These are phyloP conservation scores for Elaeis guineensis DNA, from an alignment of 176 grass and related monocot genomes.

Conservation along the genomic window DNA sequence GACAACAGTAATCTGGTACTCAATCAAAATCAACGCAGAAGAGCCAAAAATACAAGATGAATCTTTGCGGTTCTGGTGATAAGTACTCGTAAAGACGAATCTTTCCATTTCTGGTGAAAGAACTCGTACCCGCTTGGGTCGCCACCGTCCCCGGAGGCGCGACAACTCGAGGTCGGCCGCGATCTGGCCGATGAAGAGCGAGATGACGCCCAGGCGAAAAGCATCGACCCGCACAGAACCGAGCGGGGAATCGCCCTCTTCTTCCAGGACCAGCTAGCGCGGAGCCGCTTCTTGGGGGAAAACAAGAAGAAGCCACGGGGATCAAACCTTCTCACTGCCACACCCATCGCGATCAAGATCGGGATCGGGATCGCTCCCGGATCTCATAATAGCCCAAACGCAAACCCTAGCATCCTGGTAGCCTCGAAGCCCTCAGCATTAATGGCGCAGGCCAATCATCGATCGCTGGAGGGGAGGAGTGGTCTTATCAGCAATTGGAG, in stretches of 20 bases:
- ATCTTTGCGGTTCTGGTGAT: background rate
- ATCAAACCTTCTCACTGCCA: constrained; percentile 33
- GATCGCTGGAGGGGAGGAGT: no score
- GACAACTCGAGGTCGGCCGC: constrained; percentile 79
- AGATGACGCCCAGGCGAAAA: constrained; percentile 69
- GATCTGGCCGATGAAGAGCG: constrained; percentile 71
- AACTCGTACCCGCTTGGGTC: constrained; percentile 46
- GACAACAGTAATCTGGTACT: no score
- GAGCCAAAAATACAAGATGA: no score
- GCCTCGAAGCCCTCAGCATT: no score
- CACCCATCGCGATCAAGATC: background rate
- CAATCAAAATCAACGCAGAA: no score
- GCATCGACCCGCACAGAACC: constrained; percentile 39
- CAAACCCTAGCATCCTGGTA: background rate
- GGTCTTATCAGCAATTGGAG: no score
- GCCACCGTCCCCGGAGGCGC: constrained; percentile 51
- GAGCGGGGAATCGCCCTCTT: constrained; percentile 20
- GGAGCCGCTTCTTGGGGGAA: constrained; percentile 9
- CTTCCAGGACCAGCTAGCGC: constrained; percentile 9
- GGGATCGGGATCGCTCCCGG: no score
- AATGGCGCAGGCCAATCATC: no score
- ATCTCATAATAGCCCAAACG: no score
- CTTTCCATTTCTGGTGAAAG: background rate
- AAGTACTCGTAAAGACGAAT: constrained; percentile 9
- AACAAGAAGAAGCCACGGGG: background rate